phyloP scores from a whole-genome alignment of 2,329 filamentous ascomycete species.

The Cercospora berteroae region DNA sequence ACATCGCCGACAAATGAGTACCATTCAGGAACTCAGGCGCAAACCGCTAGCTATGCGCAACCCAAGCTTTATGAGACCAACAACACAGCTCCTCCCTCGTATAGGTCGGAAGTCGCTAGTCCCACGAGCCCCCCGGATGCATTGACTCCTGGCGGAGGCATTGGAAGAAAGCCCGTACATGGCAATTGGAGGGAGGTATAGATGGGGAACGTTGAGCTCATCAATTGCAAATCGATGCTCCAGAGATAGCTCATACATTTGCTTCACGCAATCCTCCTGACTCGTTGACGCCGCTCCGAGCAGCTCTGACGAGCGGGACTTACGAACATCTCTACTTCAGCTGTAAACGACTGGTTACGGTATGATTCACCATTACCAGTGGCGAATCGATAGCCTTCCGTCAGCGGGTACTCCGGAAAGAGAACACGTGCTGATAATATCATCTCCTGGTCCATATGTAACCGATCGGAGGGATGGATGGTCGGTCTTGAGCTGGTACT shows the following conservation, averaged over 20 bases:
- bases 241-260: neutral
- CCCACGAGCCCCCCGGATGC: constrained; percentile 28
- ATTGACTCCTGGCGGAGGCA: constrained; percentile 15
- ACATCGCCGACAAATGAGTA: constrained; percentile 13
- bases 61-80: constrained; percentile 25
- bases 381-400: neutral
- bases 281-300: neutral
- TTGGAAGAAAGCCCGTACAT: constrained; percentile 36
- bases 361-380: neutral
- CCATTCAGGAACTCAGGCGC: neutral
- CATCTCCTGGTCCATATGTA: neutral
- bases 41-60: constrained; percentile 9
- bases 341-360: neutral
- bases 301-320: neutral
- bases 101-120: constrained; percentile 18
- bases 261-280: neutral
- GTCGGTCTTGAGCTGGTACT: neutral
- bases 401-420: neutral
- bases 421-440: neutral
- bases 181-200: constrained; percentile 38
- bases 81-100: constrained; percentile 18
- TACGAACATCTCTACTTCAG: neutral
- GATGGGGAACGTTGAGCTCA: neutral
- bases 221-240: neutral
- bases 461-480: neutral